Evolutionary conservation across 176 grass and related monocot species (phyloP).

Genomic region (Neostapfia colusana): DNA sequence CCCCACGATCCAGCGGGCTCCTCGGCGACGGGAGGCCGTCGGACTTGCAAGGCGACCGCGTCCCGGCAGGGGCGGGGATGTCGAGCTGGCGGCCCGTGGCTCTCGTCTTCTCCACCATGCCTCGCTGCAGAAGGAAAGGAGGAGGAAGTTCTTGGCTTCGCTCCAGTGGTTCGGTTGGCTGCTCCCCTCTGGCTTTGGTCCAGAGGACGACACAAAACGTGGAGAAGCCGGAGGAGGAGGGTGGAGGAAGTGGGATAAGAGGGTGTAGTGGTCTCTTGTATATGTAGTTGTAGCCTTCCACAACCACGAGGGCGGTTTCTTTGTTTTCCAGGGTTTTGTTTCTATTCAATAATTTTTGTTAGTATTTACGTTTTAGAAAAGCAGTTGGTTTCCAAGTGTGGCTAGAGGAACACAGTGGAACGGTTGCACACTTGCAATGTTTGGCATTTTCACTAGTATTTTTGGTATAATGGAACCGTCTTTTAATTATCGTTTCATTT

Average conservation of each 20-base stretch:
- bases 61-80: constrained; percentile 14
- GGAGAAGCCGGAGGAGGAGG: background rate
- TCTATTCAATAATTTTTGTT: background rate
- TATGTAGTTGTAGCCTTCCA: constrained; percentile 49
- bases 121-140: background rate
- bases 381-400: background rate
- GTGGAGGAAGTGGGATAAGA: constrained; percentile 15
- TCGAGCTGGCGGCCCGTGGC: constrained; percentile 33
- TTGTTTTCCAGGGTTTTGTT: background rate
- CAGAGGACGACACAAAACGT: too few species aligned
- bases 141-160: background rate
- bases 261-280: background rate
- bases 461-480: too few species aligned
- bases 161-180: background rate
- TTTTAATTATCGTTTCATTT: too few species aligned
- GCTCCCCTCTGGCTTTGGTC: constrained; percentile 2
- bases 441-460: background rate
- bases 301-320: constrained; percentile 28
- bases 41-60: constrained; percentile 15
- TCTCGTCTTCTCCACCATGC: constrained; percentile 42
- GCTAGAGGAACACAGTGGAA: constrained; percentile 11
- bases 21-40: constrained; percentile 43
- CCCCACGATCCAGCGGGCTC: constrained; percentile 56
- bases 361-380: constrained; percentile 6
- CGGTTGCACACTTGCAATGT: background rate